Evolutionary conservation across 2,329 filamentous ascomycete genomes (phyloP).

Genomic region (Talaromyces sp.): DNA sequence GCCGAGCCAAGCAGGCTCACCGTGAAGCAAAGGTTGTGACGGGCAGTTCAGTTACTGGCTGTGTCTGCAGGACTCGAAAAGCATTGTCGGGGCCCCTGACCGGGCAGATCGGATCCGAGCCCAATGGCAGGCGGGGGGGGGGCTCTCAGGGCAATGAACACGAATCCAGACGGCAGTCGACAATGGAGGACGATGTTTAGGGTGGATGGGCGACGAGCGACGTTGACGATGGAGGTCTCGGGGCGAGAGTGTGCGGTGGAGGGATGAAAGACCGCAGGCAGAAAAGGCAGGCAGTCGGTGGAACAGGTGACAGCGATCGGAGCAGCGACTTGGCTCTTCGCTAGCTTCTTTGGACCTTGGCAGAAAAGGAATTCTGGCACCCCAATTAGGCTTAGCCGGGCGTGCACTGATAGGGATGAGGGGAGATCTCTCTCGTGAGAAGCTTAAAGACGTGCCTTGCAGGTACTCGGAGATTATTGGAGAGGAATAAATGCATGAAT

Average conservation of each 20-base stretch:
- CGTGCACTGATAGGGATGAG: background rate
- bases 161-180: background rate
- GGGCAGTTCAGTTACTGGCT: background rate
- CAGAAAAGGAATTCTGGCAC: background rate
- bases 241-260: background rate
- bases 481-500: no score
- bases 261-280: background rate
- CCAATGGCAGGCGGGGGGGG: background rate
- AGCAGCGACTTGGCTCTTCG: background rate
- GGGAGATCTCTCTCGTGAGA: background rate
- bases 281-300: background rate
- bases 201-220: background rate
- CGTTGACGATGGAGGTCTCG: background rate
- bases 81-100: background rate
- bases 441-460: background rate
- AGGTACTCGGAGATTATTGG: background rate
- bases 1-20: background rate
- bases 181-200: background rate
- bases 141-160: background rate
- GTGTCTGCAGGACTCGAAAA: background rate
- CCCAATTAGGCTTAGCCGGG: background rate
- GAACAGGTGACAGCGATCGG: background rate
- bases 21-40: background rate
- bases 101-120: background rate
- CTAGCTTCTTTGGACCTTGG: background rate